Base-by-base conservation (phyloP, 306 rosid species). In the Carpinus viminea region DNA sequence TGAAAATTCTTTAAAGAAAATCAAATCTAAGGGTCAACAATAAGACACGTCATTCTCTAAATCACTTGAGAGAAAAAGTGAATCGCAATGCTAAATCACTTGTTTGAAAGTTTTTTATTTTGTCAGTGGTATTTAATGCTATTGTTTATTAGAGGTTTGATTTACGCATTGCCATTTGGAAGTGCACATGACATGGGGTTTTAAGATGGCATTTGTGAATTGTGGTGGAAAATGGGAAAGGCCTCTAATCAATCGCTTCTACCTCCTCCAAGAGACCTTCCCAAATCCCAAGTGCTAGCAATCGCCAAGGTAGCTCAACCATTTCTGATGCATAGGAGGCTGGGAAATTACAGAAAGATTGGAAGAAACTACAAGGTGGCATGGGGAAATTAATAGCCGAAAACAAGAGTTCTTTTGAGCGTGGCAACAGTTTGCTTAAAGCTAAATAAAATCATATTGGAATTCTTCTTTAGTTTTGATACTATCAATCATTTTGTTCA, bases 121-220 rank as follows among this genome's bases (percentile, higher is more conserved):
- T 20, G 73, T 45, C 8, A 6, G 41, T 41, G 46, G 34, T 15
- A 24, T 76, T 41, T 43, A 4, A 41, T 81, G 68, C 46, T 31
- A 38, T 48, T 71, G 34, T 74, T 56, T 60, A 6, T 72, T 75
- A 92, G 97, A 92, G 51, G 93, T 90, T 1, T 93, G 93, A 96
- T 93, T 93, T 74, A 89, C 90, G 93, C 97, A 92, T 79, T 90
- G 94, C 59, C 94, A 90, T 73, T 83, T 90, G 80, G 98, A 93
- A 83, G 73, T 90, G 72, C 98, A 93, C 80, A 93, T 97, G n/a
- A 93, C 92, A 64, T 89, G 96, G 94, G 94, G 97, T 66, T 62
- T 93, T 13, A 93, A 93, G 88, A 93, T 91, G 98, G 96, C 96
- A 79, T 93, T n/a, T n/a, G n/a, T n/a, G n/a, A n/a, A n/a, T 93